Conservation (phyloP, 164 flowering plant genomes). For the Dillenia turbinata region DNA sequence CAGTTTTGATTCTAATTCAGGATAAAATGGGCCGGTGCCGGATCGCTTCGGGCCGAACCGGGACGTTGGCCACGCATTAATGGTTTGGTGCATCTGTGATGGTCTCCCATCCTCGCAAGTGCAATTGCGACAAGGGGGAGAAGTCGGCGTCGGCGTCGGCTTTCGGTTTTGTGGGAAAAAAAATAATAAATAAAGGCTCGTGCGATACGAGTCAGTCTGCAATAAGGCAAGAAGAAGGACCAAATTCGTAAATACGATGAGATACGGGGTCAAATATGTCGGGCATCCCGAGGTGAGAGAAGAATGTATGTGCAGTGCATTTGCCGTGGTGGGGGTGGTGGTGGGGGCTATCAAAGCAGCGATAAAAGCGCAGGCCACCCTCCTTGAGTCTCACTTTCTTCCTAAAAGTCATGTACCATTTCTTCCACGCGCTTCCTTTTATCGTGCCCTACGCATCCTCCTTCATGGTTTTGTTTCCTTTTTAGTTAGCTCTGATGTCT, state of each 20-base stretch:
- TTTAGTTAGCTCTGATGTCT: no score
- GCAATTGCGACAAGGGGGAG: slow-evolving; percentile 11
- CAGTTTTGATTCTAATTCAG: no score
- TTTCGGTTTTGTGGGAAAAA: background rate
- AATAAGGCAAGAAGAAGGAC: background rate
- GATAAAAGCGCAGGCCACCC: slow-evolving; percentile 28
- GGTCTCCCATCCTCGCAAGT: slow-evolving; percentile 11
- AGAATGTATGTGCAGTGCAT: slow-evolving; percentile 11
- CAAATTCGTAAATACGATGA: background rate
- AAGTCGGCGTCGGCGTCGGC: background rate
- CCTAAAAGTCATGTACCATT: background rate
- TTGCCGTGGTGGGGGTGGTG: no score
- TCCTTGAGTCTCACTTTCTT: background rate
- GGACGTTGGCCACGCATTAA: no score
- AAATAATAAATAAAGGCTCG: background rate
- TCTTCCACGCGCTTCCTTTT: no score
- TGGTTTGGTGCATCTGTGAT: no score
- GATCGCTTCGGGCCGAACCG: no score
- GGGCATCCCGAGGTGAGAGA: slow-evolving; percentile 11
- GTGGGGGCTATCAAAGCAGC: slow-evolving; percentile 15
- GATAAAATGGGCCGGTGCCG: no score
- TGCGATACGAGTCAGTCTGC: background rate
- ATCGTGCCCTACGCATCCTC: no score
- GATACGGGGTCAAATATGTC: background rate
- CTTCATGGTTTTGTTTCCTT: no score